A percentile compares a stretch with the other conserved stretches of the same genome.
Evolutionary conservation across 2,329 filamentous ascomycete species (phyloP).

Genomic region (Achaetomium macrosporum): DNA sequence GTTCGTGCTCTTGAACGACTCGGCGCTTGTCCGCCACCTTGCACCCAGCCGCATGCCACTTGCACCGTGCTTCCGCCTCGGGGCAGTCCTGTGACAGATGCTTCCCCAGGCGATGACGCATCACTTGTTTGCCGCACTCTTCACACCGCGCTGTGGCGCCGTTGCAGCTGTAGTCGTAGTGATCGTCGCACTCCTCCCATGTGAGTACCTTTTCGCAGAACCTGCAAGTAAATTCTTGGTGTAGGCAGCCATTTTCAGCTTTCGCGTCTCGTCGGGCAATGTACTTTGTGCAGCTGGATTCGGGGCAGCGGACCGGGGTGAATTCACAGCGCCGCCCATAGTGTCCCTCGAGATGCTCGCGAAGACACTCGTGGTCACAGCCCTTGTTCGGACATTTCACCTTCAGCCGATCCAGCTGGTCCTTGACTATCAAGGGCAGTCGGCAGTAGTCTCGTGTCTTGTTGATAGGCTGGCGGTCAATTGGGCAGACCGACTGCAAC

Average conservation of each 20-base stretch:
- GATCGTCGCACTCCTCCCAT: constrained; percentile 42
- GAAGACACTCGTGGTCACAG: constrained; percentile 45
- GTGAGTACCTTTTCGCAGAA: constrained; percentile 48
- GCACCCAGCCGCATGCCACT: constrained; percentile 47
- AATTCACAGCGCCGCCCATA: constrained; percentile 52
- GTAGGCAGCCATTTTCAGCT: constrained; percentile 49
- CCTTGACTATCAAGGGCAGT: constrained; percentile 41
- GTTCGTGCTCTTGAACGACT: constrained; percentile 40
- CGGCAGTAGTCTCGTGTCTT: constrained; percentile 31
- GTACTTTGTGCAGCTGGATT: constrained; percentile 44
- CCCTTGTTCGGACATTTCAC: constrained; percentile 56
- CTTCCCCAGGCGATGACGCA: constrained; percentile 39
- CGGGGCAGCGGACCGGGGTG: constrained; percentile 51
- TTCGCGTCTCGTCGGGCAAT: constrained; percentile 45
- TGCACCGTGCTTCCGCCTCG: constrained; percentile 37
- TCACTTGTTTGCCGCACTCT: constrained; percentile 42
- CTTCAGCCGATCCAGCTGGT: constrained; percentile 54
- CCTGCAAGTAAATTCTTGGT: constrained; percentile 46
- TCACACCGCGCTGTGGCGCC: constrained; percentile 45
- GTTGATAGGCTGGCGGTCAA: constrained; percentile 46
- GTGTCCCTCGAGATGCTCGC: constrained; percentile 52
- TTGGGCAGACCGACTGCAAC: constrained; percentile 46
- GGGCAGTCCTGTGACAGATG: constrained; percentile 44
- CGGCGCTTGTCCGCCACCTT: constrained; percentile 34
- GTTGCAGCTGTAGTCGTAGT: constrained; percentile 39